Base-by-base conservation (phyloP, 441 rosid species). In the Erysimum pusillum region DNA sequence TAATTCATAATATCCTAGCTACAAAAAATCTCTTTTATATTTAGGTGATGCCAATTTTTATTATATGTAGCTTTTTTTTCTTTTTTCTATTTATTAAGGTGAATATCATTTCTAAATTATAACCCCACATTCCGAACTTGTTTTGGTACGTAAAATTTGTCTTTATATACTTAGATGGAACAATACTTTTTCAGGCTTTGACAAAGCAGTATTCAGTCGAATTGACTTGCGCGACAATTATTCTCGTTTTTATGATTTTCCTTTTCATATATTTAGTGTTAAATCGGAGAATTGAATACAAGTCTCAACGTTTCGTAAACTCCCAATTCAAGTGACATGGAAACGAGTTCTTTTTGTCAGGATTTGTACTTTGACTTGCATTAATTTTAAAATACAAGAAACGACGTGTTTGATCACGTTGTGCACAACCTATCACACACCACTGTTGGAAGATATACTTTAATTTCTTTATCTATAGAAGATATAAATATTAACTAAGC, bases 391-490 rank as follows among this genome's bases (percentile, higher is more conserved):
- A 46, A 5, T 6, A 9, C 9, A 15, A 57, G 67, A 63, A 60
- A 71, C 62, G 68, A 77, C 76, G 67, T 71, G 80, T 71, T 71
- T 64, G 63, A 11, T 70, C 61, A 64, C 57, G 72, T 64, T 77
- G 73, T 49, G 63, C 67, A 64, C 67, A 65, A 71, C 68, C 68
- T 77, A 77, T 65, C 68, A 11, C 80, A 77, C 61, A 46, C 63
- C 63, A 58, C 61, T 48, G 41, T 64, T 71, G 56, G 62, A 64
- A 48, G 56, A 32, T 52, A 49, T 28, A 25, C 14, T 7, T 17
- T 2, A 17, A 56, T 41, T 13, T 73, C 0, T 31, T 64, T 44
- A 74, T 64, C 39, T 44, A 4, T 54, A 35, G 12, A n/a, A 58
- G 22, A 45, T 36, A 51, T 34, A 67, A 9, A 41, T 49, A 48